Evolutionary conservation across 805 yeast species (phyloP).

Genomic region (Kuraishia piskuri): DNA sequence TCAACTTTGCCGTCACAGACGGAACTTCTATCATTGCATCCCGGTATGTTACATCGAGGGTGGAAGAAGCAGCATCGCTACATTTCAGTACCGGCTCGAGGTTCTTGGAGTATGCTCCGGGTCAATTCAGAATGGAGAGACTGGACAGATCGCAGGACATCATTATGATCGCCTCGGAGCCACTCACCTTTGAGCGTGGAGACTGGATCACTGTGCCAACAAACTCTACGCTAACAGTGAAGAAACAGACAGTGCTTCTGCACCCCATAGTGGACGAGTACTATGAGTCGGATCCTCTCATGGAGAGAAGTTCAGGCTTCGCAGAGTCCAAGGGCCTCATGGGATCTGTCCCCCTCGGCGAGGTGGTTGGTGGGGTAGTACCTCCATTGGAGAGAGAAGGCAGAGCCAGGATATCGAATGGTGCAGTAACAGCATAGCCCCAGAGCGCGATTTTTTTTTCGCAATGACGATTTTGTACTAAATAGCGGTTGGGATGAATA

Average conservation of each 20-base stretch:
- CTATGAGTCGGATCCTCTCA: slow-evolving; percentile 63
- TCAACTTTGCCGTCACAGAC: slow-evolving; percentile 93
- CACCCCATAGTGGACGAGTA: slow-evolving; percentile 91
- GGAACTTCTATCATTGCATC: slow-evolving; percentile 82
- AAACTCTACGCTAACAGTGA: slow-evolving; percentile 75
- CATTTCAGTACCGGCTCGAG: slow-evolving; percentile 92
- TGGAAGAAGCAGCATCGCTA: slow-evolving; percentile 93
- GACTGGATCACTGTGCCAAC: slow-evolving; percentile 98
- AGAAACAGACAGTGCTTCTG: slow-evolving; percentile 76
- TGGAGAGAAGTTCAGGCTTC: slow-evolving; percentile 64
- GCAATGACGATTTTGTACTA: no score
- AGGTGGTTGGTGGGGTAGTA: slow-evolving; percentile 38
- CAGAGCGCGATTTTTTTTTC: not conserved
- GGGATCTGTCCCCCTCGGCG: slow-evolving; percentile 78
- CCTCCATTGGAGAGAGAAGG: slow-evolving; percentile 82
- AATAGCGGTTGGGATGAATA: not conserved
- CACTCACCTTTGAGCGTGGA: slow-evolving; percentile 90
- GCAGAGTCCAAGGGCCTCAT: slow-evolving; percentile 90
- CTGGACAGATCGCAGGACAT: slow-evolving; percentile 88
- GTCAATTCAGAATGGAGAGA: slow-evolving; percentile 91
- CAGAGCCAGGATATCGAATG: slow-evolving; percentile 14
- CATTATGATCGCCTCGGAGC: slow-evolving; percentile 92
- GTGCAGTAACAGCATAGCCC: not conserved
- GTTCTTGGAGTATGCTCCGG: slow-evolving; percentile 84
- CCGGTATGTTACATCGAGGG: slow-evolving; percentile 78